A percentile compares a stretch with the other conserved stretches of the same genome.
Conservation (phyloP, 2,329 filamentous ascomycete species). For the Aureobasidium musti region DNA sequence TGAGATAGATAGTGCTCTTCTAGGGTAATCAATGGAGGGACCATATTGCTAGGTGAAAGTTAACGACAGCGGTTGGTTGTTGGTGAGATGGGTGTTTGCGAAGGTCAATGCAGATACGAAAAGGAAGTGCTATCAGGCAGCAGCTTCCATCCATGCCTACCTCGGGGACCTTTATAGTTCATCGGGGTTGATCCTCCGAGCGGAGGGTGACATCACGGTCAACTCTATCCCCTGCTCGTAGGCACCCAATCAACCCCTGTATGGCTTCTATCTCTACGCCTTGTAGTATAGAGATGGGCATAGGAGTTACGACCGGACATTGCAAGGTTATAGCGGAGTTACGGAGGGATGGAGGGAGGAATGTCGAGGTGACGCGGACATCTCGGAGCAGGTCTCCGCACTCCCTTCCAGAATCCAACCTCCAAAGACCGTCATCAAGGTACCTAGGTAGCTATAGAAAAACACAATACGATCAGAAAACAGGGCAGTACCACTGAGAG, state of each 20-base stretch:
- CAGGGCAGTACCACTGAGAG: no score
- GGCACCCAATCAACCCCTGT: background rate
- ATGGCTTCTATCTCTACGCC: background rate
- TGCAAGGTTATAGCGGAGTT: background rate
- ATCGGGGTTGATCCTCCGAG: background rate
- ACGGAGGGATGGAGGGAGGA: background rate
- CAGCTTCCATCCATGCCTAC: background rate
- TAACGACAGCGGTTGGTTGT: no score
- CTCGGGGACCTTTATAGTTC: background rate
- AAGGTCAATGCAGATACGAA: background rate
- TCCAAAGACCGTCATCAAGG: no score
- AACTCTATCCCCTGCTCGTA: background rate
- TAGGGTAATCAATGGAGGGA: slow-evolving; percentile 42
- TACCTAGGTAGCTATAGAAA: no score
- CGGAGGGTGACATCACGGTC: background rate
- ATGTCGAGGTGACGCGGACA: background rate
- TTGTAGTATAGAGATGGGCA: no score
- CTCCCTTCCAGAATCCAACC: no score
- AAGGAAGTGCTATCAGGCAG: background rate
- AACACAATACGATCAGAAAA: no score
- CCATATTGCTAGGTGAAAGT: slow-evolving; percentile 32
- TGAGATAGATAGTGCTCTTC: slow-evolving; percentile 43
- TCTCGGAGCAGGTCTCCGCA: background rate
- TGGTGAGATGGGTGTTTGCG: background rate
- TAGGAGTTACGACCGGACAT: background rate